Evolutionary conservation across 176 grass and related monocot genomes (phyloP).

Genomic region (Secale cereale): DNA sequence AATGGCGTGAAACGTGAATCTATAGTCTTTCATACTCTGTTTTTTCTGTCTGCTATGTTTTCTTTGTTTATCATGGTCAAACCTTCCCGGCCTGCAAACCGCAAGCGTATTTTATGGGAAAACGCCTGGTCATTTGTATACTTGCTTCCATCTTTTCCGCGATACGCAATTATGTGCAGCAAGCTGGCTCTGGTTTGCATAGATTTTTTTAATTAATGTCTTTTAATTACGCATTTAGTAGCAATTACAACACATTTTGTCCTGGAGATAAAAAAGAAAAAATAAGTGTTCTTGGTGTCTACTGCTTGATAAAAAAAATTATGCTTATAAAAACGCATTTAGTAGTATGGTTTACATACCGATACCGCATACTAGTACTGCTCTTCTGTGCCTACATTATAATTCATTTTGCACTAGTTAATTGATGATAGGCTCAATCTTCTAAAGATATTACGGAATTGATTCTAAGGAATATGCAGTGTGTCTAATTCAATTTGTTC

Average conservation of each 20-base stretch:
- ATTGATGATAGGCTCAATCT: too few relatives aligned
- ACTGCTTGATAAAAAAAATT: too few relatives aligned
- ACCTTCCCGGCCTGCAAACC: background rate
- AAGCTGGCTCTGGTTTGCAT: background rate
- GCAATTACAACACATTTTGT: background rate
- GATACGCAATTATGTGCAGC: background rate
- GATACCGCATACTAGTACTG: too few relatives aligned
- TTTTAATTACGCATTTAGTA: too few relatives aligned
- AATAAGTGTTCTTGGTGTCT: too few relatives aligned
- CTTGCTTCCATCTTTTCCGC: background rate
- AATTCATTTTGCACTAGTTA: too few relatives aligned
- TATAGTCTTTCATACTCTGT: background rate
- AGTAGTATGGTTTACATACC: too few relatives aligned
- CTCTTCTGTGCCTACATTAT: too few relatives aligned
- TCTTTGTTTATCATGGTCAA: constrained; percentile 15
- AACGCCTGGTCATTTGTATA: background rate
- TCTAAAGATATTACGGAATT: background rate
- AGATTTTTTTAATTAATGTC: background rate
- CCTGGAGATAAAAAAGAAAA: background rate
- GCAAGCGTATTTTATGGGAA: background rate
- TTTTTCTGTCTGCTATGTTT: background rate
- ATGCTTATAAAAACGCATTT: too few relatives aligned
- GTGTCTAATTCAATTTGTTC: background rate
- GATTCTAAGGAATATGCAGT: background rate
- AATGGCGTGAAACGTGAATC: background rate